Percentiles rank a stretch among this genome's conserved stretches.
phyloP scores from a whole-genome alignment of 305 asterid genomes.

The Fraxinus xanthoxyloides region DNA sequence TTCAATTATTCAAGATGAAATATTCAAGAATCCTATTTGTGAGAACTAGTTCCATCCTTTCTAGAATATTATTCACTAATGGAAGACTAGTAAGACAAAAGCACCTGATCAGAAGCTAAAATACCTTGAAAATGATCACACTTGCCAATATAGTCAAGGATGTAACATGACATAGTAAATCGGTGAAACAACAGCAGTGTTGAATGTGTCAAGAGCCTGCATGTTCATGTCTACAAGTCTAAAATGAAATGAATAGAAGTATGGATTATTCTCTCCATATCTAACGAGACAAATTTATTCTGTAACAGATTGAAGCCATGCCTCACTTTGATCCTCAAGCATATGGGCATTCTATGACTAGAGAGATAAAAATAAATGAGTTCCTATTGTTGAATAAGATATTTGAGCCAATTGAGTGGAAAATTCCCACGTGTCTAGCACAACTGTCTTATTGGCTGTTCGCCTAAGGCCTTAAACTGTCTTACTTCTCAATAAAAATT shows the following conservation, averaged over 20 bases:
- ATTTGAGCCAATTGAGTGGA: not conserved
- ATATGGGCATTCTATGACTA: not conserved
- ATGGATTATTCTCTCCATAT: not conserved
- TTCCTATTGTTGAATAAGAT: not conserved
- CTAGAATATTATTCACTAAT: not conserved
- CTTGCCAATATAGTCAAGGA: conserved; percentile 97
- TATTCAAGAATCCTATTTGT: not conserved
- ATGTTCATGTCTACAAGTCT: conserved; percentile 6
- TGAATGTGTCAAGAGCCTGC: conserved; percentile 99
- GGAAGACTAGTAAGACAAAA: not conserved
- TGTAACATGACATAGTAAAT: conserved; percentile 97
- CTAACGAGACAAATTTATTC: not conserved
- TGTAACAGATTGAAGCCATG: not conserved
- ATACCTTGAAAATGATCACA: conserved; percentile 99
- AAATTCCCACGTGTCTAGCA: not conserved
- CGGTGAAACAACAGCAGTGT: conserved; percentile 98
- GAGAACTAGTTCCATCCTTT: not conserved
- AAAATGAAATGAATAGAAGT: not conserved
- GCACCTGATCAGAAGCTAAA: conserved; percentile 16
- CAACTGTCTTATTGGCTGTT: not conserved
- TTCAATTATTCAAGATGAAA: not conserved
- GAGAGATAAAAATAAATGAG: not conserved
- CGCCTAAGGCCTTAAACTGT: not conserved
- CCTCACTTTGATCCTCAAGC: not conserved
- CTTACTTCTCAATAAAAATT: not conserved